A percentile compares a stretch with the other conserved stretches of the same genome.
phyloP scores from a whole-genome alignment of 768 basidiomycete species.

The Lentinula edodes region DNA sequence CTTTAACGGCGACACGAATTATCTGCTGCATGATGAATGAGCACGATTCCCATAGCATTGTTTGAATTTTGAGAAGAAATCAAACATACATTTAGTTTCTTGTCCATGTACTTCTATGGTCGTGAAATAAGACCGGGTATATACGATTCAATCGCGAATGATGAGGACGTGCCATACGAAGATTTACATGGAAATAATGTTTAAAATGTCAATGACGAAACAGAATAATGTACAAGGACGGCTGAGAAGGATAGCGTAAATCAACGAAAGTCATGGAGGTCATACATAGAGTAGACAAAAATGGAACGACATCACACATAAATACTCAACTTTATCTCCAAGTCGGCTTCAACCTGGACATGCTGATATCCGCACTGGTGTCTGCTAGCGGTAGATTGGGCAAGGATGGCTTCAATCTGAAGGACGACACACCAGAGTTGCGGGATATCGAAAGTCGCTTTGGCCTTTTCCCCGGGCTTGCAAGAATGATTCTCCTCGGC shows the following conservation, averaged over 20 bases:
- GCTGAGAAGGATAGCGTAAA: background rate
- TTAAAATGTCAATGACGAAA: background rate
- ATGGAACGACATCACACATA: conserved; percentile 1
- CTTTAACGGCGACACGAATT: no score
- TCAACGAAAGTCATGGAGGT: conserved; percentile 4
- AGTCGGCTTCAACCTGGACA: conserved; percentile 42
- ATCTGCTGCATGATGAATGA: no score
- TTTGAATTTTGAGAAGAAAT: no score
- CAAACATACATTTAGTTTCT: background rate
- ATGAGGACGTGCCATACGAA: background rate
- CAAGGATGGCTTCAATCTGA: conserved; percentile 19
- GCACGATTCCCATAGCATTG: no score
- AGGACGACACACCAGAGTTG: conserved; percentile 22
- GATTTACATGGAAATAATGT: background rate
- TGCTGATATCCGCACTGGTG: conserved; percentile 43
- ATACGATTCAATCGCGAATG: background rate
- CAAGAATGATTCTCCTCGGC: conserved; percentile 36
- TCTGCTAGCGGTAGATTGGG: conserved; percentile 22
- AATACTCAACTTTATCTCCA: conserved; percentile 45
- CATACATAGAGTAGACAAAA: conserved; percentile 4
- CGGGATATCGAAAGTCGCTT: conserved; percentile 47
- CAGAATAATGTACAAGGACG: background rate
- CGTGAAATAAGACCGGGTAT: no score
- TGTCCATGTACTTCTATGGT: no score
- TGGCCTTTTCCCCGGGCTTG: conserved; percentile 55